Base-by-base conservation (phyloP, 768 basidiomycete genomes). In the Fomitopsis serialis region DNA sequence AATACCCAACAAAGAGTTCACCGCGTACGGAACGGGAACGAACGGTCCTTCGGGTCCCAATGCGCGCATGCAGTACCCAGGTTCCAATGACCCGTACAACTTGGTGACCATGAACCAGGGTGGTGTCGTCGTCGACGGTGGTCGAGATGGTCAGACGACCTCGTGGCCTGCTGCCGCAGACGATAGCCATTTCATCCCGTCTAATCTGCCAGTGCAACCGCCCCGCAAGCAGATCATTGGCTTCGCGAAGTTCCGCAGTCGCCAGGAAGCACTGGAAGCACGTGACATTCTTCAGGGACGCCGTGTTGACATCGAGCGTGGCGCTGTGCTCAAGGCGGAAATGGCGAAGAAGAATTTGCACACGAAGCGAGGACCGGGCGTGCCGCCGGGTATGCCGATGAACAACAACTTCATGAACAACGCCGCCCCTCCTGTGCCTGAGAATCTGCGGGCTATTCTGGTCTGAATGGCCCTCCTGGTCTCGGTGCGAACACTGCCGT, bases 321-420 rank as follows among this genome's bases (percentile, higher is more conserved):
- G 93, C 13, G 85, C 91, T 0, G 87, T 94, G 2, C 69, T 99
- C 36, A 98, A 98, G 69, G 97, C 96, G 21, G 97, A 98, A 72
- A 98, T 99, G 95, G 97, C 97, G 19, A 98, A 98, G 82, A 99
- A 99, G 80, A 98, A 99, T 65, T 70, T 99, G 36, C 96, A 99
- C 65, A 96, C 94, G 19, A 97, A 96, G 74, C 77, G 92, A 36
- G 89, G 66, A 2, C 66, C 66, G 3, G 64, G 89, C 2, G 90
- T 90, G n/a, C 60, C 64, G 0, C 56, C 64, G 32, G 57, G 54
- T 11, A 52, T 62, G 21, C 60, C 63, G n/a, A 27, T 56, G 27
- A 46, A 59, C 23, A 52, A 32, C 42, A 52, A 53, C 17, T 53
- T 54, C 49, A 55, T 53, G 22, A 35, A 54, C 43, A 56, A 58